These are phyloP conservation scores for Fomitiporia mediterranea DNA, from an alignment of 1,284 basidiomycete genomes.

Conservation along the genomic window DNA sequence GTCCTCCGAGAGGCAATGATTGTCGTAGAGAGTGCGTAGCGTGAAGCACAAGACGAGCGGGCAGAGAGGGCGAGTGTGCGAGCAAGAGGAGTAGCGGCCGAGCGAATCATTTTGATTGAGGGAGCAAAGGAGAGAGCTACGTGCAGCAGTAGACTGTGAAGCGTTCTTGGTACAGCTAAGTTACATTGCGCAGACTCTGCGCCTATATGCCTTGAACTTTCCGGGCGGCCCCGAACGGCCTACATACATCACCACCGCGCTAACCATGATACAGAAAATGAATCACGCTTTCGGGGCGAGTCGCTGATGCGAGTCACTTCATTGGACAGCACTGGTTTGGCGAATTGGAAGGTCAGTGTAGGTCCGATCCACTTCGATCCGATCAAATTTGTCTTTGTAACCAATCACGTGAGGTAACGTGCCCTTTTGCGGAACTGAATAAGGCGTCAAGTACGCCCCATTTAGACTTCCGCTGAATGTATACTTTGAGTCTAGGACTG, in stretches of 20 bases:
- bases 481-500: too few relatives aligned
- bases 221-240: constrained; percentile 5
- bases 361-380: not conserved
- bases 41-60: not conserved
- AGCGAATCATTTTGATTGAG: constrained; percentile 3
- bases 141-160: not conserved
- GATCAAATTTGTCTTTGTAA: not conserved
- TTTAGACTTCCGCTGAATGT: too few relatives aligned
- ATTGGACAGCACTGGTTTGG: not conserved
- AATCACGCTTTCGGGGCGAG: not conserved
- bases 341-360: not conserved
- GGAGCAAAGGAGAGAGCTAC: not conserved
- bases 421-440: too few relatives aligned
- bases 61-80: constrained; percentile 11
- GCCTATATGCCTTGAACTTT: constrained; percentile 4
- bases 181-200: not conserved
- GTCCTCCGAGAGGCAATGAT: not conserved
- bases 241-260: not conserved
- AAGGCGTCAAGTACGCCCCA: too few relatives aligned
- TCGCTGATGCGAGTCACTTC: not conserved
- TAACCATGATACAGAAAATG: not conserved
- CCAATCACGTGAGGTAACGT: not conserved
- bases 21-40: not conserved
- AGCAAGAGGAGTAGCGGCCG: constrained; percentile 2
- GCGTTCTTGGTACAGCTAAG: not conserved